Evolutionary conservation across 108 stramenopile genomes (phyloP).

Genomic region (Fragilaria radians): DNA sequence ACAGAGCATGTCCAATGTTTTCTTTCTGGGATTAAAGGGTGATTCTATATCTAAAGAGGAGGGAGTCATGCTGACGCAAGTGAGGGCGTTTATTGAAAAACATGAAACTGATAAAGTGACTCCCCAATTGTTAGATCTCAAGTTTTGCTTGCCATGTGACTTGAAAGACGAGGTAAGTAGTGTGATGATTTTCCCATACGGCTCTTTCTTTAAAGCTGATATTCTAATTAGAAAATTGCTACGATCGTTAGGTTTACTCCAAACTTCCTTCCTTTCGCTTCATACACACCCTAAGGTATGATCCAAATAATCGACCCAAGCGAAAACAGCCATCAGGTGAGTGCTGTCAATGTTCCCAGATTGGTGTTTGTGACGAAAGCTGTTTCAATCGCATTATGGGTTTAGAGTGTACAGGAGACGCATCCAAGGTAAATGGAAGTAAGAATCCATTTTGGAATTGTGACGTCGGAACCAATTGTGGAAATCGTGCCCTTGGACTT

Average conservation of each 20-base stretch:
- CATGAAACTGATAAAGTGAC: slow-evolving; percentile 1
- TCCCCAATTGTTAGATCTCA: slow-evolving; percentile 8
- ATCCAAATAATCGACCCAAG: slow-evolving; percentile 48
- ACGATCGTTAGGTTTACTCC: slow-evolving; percentile 36
- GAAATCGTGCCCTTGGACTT: slow-evolving; percentile 71
- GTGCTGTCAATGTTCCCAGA: slow-evolving; percentile 49
- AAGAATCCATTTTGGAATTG: slow-evolving; percentile 69
- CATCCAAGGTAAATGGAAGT: slow-evolving; percentile 20
- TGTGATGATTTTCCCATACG: too few species aligned
- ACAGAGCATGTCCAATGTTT: slow-evolving; percentile 8
- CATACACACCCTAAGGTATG: slow-evolving; percentile 42
- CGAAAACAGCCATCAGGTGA: slow-evolving; percentile 46
- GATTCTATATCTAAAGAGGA: slow-evolving; percentile 12
- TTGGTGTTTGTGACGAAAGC: slow-evolving; percentile 52
- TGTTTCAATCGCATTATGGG: slow-evolving; percentile 75
- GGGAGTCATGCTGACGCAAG: slow-evolving; percentile 4
- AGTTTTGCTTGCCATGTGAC: slow-evolving; percentile 58
- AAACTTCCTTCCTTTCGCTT: slow-evolving; percentile 64
- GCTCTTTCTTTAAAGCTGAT: too few species aligned
- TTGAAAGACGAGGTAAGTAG: slow-evolving; percentile 52
- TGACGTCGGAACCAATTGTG: slow-evolving; percentile 63
- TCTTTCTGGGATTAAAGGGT: slow-evolving; percentile 18
- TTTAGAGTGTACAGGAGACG: slow-evolving; percentile 75
- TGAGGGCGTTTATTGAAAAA: background rate
- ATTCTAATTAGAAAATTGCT: too few species aligned